phyloP scores from a whole-genome alignment of 2,329 filamentous ascomycete species.

The Talaromyces albobiverticillius region DNA sequence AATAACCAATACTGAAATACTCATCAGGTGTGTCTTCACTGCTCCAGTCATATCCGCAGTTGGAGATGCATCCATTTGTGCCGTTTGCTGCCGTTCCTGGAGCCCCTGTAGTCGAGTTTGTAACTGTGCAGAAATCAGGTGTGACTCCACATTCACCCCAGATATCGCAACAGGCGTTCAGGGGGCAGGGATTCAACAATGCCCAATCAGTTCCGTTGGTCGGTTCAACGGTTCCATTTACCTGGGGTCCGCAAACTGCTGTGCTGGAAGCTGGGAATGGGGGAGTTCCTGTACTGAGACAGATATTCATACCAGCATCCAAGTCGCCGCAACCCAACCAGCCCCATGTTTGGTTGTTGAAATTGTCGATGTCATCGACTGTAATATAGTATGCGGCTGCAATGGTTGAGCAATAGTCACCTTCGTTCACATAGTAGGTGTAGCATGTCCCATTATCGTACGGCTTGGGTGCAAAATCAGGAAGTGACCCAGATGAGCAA shows the following conservation, averaged over 20 bases:
- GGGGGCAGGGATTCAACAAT: constrained; percentile 42
- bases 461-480: constrained; percentile 32
- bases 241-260: constrained; percentile 42
- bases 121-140: constrained; percentile 38
- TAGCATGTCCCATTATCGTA: constrained; percentile 35
- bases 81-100: constrained; percentile 36
- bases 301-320: constrained; percentile 26
- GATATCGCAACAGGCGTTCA: constrained; percentile 39
- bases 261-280: constrained; percentile 33
- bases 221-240: constrained; percentile 27
- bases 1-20: constrained; percentile 30
- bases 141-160: constrained; percentile 47
- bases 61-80: constrained; percentile 40
- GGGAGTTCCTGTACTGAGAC: constrained; percentile 33
- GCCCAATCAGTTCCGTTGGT: neutral
- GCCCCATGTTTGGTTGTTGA: constrained; percentile 42
- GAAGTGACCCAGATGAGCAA: constrained; percentile 33
- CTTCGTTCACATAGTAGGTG: constrained; percentile 27
- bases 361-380: constrained; percentile 31
- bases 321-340: constrained; percentile 37
- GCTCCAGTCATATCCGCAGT: constrained; percentile 40
- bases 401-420: constrained; percentile 32
- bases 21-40: constrained; percentile 18
- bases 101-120: constrained; percentile 23
- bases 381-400: constrained; percentile 30